Percentiles rank a stretch among this genome's conserved stretches.
Evolutionary conservation across 208 protist species (phyloP).

Genomic region (Porcisia hertigi): DNA sequence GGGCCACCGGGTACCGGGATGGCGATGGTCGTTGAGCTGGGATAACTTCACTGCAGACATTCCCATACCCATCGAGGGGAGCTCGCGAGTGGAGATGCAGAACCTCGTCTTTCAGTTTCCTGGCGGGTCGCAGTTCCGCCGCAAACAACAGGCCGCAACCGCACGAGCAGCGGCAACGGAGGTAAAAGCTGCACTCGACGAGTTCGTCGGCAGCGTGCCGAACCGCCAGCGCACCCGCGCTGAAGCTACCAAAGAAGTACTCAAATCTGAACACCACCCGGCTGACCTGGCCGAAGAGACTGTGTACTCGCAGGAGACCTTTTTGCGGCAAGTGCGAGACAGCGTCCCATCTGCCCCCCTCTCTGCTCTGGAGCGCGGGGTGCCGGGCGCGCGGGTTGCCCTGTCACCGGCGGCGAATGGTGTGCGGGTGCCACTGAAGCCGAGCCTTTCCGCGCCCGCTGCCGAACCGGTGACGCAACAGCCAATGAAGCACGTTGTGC

Average conservation of each 20-base stretch:
- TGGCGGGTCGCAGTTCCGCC: slow-evolving; percentile 34
- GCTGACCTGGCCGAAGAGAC: neutral
- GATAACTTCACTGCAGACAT: slow-evolving; percentile 62
- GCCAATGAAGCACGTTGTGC: slow-evolving; percentile 56
- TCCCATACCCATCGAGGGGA: slow-evolving; percentile 22
- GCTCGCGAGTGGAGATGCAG: slow-evolving; percentile 26
- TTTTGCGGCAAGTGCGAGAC: neutral
- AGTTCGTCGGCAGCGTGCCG: slow-evolving; percentile 14
- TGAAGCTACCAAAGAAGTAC: neutral
- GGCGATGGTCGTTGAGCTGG: slow-evolving; percentile 52
- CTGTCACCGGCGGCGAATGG: slow-evolving; percentile 7
- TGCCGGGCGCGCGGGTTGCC: slow-evolving; percentile 19
- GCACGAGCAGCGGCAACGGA: neutral
- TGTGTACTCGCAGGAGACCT: slow-evolving; percentile 26
- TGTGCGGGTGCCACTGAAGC: slow-evolving; percentile 24
- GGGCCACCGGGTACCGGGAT: slow-evolving; percentile 3
- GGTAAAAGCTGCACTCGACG: neutral
- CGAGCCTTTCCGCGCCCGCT: slow-evolving; percentile 15
- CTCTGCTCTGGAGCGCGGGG: slow-evolving; percentile 14
- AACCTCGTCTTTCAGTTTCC: slow-evolving; percentile 65
- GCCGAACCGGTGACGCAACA: slow-evolving; percentile 17
- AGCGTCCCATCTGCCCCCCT: neutral
- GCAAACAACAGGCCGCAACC: slow-evolving; percentile 2
- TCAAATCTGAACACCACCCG: slow-evolving; percentile 1
- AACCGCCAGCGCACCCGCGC: neutral